Evolutionary conservation across 306 rosid genomes (phyloP).

Genomic region (Trifolium dubium): DNA sequence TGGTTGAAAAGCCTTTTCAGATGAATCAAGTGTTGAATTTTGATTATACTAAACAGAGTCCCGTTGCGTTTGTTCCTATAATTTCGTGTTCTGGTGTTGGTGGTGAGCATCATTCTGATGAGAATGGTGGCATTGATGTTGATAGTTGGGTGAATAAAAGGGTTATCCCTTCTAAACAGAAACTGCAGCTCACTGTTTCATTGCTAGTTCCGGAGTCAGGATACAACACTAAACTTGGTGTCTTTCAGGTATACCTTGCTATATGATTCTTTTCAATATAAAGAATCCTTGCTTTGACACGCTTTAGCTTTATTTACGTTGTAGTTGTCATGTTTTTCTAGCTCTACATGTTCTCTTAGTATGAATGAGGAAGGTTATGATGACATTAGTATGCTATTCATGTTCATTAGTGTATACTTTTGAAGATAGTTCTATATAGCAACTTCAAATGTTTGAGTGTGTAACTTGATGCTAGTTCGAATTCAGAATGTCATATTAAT

Average conservation of each 20-base stretch:
- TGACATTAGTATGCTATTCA: constrained; percentile 21
- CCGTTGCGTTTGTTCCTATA: constrained; percentile 76
- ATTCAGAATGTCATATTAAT: not conserved
- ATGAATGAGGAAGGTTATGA: constrained; percentile 10
- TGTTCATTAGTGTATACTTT: constrained; percentile 6
- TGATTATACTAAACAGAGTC: constrained; percentile 75
- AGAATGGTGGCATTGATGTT: constrained; percentile 32
- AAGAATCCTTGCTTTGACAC: constrained; percentile 4
- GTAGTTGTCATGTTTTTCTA: constrained; percentile 18
- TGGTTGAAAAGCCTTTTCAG: constrained; percentile 74
- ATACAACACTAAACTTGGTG: constrained; percentile 87
- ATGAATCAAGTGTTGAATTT: constrained; percentile 68
- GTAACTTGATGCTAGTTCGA: constrained; percentile 25
- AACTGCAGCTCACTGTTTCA: constrained; percentile 61
- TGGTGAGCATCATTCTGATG: constrained; percentile 45
- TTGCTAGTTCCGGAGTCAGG: constrained; percentile 82
- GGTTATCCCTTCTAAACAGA: constrained; percentile 60
- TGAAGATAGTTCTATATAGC: not conserved
- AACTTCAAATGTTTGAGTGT: constrained; percentile 17
- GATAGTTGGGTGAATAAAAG: constrained; percentile 36
- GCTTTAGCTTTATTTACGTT: not conserved
- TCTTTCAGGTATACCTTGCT: constrained; percentile 80
- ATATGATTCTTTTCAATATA: constrained; percentile 24
- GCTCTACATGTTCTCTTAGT: constrained; percentile 19
- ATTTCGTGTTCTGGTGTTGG: constrained; percentile 51